phyloP scores from a whole-genome alignment of 352 stramenopile species.

The Blastocystis sp. region DNA sequence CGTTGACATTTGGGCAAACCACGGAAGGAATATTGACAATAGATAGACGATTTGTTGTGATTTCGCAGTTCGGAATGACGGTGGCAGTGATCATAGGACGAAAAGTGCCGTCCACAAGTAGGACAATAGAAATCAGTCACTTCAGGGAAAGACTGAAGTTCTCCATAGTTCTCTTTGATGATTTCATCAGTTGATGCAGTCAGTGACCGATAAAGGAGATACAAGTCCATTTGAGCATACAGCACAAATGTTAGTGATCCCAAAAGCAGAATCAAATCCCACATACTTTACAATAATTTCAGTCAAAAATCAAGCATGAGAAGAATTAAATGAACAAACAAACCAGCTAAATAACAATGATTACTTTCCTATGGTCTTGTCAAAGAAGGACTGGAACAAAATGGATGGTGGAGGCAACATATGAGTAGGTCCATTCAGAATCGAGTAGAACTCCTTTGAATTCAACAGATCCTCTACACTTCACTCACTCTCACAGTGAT shows the following conservation, averaged over 20 bases:
- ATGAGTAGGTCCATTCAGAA: slow-evolving; percentile 27
- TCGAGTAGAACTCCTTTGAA: slow-evolving; percentile 31
- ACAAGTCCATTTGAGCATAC: slow-evolving; percentile 20
- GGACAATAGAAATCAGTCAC: slow-evolving; percentile 40
- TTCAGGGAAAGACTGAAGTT: slow-evolving; percentile 12
- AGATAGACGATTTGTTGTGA: slow-evolving; percentile 26
- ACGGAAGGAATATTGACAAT: slow-evolving; percentile 18
- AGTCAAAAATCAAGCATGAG: not conserved
- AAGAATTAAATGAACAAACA: slow-evolving; percentile 10
- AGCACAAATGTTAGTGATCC: not conserved
- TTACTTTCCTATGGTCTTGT: not conserved
- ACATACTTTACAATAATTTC: not conserved
- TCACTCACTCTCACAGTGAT: not conserved
- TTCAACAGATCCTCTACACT: slow-evolving; percentile 22
- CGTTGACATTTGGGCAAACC: slow-evolving; percentile 20
- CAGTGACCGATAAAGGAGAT: not conserved
- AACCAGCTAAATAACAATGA: slow-evolving; percentile 11
- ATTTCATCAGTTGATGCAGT: not conserved
- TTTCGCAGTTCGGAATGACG: slow-evolving; percentile 12
- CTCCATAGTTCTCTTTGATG: slow-evolving; percentile 28
- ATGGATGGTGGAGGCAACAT: not conserved
- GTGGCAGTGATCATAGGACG: slow-evolving; percentile 25
- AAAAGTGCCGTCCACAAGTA: slow-evolving; percentile 30
- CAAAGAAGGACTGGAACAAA: slow-evolving; percentile 53
- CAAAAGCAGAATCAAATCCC: not conserved